Conservation (phyloP, 345 rosid genomes). For the Gossypioides kirkii region DNA sequence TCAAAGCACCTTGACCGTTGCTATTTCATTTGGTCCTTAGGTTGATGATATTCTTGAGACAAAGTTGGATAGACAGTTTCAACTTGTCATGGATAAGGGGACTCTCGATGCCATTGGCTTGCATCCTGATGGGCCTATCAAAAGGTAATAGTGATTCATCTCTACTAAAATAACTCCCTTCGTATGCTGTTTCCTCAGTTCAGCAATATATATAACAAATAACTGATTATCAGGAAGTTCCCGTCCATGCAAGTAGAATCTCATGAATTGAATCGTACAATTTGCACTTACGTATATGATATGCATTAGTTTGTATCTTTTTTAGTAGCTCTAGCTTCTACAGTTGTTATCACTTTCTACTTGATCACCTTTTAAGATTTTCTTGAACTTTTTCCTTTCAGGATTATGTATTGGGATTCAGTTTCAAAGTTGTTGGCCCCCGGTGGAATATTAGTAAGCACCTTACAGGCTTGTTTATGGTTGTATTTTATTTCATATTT, state of each 20-base stretch:
- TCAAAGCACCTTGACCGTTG: neutral
- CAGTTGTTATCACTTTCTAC: neutral
- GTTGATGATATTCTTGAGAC: slow-evolving; percentile 91
- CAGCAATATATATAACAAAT: neutral
- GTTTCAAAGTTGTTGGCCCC: slow-evolving; percentile 78
- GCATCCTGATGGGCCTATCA: slow-evolving; percentile 89
- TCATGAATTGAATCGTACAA: neutral
- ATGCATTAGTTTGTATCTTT: neutral
- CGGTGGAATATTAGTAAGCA: slow-evolving; percentile 74
- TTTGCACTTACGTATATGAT: neutral
- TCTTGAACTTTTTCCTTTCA: slow-evolving; percentile 22
- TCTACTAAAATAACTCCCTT: neutral
- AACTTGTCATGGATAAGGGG: slow-evolving; percentile 93
- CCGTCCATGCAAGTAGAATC: neutral
- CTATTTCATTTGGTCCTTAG: slow-evolving; percentile 28
- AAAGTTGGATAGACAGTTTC: slow-evolving; percentile 62
- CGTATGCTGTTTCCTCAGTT: neutral
- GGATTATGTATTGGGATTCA: slow-evolving; percentile 92
- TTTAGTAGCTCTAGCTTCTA: neutral
- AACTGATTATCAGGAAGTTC: neutral
- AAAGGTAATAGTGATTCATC: slow-evolving; percentile 47
- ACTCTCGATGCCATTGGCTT: slow-evolving; percentile 95
- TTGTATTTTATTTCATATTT: neutral
- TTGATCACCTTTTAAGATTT: neutral
- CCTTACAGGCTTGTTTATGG: neutral